Conservation (phyloP, 2,329 filamentous ascomycete genomes). For the Fusarium sp. region DNA sequence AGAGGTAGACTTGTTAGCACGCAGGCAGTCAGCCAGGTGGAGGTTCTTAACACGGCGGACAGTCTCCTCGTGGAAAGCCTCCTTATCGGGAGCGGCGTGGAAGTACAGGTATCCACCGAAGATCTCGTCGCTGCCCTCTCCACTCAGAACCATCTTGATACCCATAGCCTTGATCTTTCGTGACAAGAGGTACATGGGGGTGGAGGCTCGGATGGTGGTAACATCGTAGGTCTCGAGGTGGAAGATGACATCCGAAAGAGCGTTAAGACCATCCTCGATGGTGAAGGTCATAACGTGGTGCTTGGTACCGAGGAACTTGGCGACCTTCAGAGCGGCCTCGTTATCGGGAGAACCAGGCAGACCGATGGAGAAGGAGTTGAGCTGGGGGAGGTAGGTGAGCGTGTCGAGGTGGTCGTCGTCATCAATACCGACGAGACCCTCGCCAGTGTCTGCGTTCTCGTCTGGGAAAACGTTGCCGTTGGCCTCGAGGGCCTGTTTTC, state of each 20-base stretch:
- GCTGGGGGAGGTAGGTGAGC: slow-evolving; percentile 88
- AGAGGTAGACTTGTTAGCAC: slow-evolving; percentile 98
- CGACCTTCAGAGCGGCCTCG: slow-evolving; percentile 89
- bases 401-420: slow-evolving; percentile 90
- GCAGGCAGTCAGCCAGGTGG: slow-evolving; percentile 93
- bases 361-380: slow-evolving; percentile 99
- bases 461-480: slow-evolving; percentile 59
- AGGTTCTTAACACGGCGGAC: slow-evolving; percentile 96
- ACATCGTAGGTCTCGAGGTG: slow-evolving; percentile 98
- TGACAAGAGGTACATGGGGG: slow-evolving; percentile 96
- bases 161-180: slow-evolving; percentile 99
- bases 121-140: slow-evolving; percentile 97
- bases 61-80: slow-evolving; percentile 95
- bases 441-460: slow-evolving; percentile 68
- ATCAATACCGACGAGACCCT: slow-evolving; percentile 91
- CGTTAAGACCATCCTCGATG: slow-evolving; percentile 95
- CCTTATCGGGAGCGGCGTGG: slow-evolving; percentile 90
- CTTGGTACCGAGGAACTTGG: slow-evolving; percentile 96
- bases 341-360: slow-evolving; percentile 93
- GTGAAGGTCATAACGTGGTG: slow-evolving; percentile 99
- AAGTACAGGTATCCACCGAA: slow-evolving; percentile 99
- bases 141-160: slow-evolving; percentile 98
- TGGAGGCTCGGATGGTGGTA: slow-evolving; percentile 97
- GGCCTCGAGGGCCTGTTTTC: slow-evolving; percentile 68
- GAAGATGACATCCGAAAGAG: slow-evolving; percentile 96